These are phyloP conservation scores for Coemansia sp. DNA, from an alignment of 192 early-diverging fungal genomes.

Conservation along the genomic window DNA sequence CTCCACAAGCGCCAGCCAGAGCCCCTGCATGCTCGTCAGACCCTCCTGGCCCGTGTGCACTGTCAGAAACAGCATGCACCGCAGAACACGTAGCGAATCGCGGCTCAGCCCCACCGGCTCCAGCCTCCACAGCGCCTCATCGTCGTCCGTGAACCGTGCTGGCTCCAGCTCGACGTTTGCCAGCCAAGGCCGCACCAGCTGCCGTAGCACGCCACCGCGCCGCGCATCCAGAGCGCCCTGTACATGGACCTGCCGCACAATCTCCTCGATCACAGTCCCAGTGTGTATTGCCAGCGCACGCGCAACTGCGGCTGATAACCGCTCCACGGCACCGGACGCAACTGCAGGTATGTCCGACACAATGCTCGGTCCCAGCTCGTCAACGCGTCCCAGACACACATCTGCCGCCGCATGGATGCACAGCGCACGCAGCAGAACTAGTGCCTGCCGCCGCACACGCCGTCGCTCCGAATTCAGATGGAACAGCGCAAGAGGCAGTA, in stretches of 20 bases:
- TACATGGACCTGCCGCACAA: constrained; percentile 36
- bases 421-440: constrained; percentile 31
- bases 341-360: constrained; percentile 40
- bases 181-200: constrained; percentile 34
- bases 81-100: constrained; percentile 40
- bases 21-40: constrained; percentile 26
- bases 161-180: constrained; percentile 23
- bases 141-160: not conserved
- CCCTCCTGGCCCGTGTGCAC: constrained; percentile 13
- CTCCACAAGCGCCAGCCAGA: constrained; percentile 38
- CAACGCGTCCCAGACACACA: constrained; percentile 15
- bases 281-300: constrained; percentile 29
- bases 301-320: constrained; percentile 23
- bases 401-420: constrained; percentile 22
- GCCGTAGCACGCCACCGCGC: constrained; percentile 12
- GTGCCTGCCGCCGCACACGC: constrained; percentile 34
- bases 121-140: constrained; percentile 8
- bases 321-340: constrained; percentile 17
- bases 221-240: constrained; percentile 10
- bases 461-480: constrained; percentile 33
- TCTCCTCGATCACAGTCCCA: constrained; percentile 17
- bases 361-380: constrained; percentile 44
- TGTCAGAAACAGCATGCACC: constrained; percentile 47
- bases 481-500: constrained; percentile 38
- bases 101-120: constrained; percentile 23